phyloP scores from a whole-genome alignment of 139 green algal species.

The Chlamydomonas asymmetrica region DNA sequence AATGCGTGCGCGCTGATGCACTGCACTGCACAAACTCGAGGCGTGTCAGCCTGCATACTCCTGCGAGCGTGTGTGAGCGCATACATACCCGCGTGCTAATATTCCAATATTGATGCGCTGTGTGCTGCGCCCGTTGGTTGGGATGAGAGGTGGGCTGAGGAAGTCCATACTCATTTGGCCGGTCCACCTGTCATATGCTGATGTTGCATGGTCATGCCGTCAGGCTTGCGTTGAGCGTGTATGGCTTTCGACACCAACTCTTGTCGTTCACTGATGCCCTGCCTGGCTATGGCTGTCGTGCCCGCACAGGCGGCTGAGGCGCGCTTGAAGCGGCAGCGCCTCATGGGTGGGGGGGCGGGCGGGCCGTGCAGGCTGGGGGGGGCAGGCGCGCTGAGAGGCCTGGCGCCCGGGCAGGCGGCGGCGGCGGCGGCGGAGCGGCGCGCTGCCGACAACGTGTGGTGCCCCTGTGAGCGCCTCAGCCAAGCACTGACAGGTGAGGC shows the following conservation, averaged over 20 bases:
- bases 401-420: neutral
- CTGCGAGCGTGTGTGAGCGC: too few relatives aligned
- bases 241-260: too few relatives aligned
- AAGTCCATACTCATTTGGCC: neutral
- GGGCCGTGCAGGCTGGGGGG: neutral
- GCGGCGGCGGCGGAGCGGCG: conserved; percentile 24
- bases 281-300: neutral
- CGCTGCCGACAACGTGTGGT: conserved; percentile 14
- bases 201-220: too few relatives aligned
- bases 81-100: too few relatives aligned
- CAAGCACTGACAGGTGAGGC: conserved; percentile 5
- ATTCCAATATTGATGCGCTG: too few relatives aligned
- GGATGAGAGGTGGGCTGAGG: neutral
- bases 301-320: conserved; percentile 36
- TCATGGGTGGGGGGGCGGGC: conserved; percentile 20
- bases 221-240: too few relatives aligned
- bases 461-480: conserved; percentile 5
- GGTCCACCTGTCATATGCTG: neutral
- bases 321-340: conserved; percentile 36
- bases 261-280: too few relatives aligned
- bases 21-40: too few relatives aligned
- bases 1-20: too few relatives aligned
- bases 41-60: too few relatives aligned
- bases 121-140: too few relatives aligned
- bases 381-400: neutral